phyloP scores from a whole-genome alignment of 345 rosid genomes.

The Gossypium longicalyx region DNA sequence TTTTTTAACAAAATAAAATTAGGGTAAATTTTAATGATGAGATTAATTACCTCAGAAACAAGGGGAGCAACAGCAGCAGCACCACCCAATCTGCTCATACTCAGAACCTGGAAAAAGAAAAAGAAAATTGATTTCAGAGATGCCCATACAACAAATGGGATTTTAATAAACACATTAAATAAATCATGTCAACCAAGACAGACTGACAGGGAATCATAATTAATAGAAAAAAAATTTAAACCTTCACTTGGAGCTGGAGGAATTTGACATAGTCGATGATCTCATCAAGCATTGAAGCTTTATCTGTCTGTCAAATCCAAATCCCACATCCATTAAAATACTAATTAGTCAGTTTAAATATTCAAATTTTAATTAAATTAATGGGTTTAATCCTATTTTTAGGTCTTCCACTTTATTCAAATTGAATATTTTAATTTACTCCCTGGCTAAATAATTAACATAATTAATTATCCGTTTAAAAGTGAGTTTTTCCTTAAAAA shows the following conservation, averaged over 20 bases:
- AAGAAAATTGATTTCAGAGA: constrained; percentile 27
- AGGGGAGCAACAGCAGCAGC: constrained; percentile 83
- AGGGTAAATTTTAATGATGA: background rate
- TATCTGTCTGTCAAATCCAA: constrained; percentile 81
- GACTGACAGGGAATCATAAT: constrained; percentile 20
- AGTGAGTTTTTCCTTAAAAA: too few species aligned
- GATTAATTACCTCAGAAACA: constrained; percentile 60
- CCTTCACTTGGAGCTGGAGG: constrained; percentile 99
- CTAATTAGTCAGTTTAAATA: background rate
- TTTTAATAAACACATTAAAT: background rate
- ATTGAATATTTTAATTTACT: too few species aligned
- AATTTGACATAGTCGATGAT: constrained; percentile 97
- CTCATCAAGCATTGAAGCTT: constrained; percentile 98
- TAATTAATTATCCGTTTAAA: too few species aligned
- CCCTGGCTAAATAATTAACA: too few species aligned
- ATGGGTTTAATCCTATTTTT: too few species aligned
- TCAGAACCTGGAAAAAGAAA: constrained; percentile 57
- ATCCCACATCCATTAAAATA: background rate
- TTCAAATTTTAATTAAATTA: background rate
- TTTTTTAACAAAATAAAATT: too few species aligned
- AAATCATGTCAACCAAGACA: constrained; percentile 23
- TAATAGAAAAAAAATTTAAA: constrained; percentile 11
- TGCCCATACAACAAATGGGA: constrained; percentile 13
- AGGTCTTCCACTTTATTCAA: too few species aligned
- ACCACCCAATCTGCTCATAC: constrained; percentile 94